Base-by-base conservation (phyloP, 2,329 filamentous ascomycete genomes). In the Fusarium sp. region DNA sequence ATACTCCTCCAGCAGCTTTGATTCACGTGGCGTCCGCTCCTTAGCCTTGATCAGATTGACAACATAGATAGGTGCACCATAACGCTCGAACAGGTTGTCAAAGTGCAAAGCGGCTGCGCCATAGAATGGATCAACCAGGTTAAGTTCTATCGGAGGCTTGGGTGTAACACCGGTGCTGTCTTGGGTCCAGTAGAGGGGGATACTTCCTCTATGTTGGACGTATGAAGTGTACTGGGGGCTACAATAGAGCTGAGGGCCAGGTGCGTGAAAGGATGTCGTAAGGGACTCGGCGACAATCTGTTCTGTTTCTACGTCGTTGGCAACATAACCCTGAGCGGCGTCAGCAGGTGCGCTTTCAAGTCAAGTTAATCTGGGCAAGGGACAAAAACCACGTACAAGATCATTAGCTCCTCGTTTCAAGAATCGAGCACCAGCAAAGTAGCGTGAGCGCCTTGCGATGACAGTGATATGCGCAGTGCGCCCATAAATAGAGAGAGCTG, bases 271-370 rank as follows among this genome's bases (percentile, higher is more conserved):
- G 0, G 96, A 98, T 1, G 96, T 99, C 1, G 94, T 98, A 51
- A 95, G 84, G 73, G 94, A 93, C 77, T 99, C 96, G 1, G 94
- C 96, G 7, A 99, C 94, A 63, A 99, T 98, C 78, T 99, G 96
- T 80, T 99, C 96, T 1, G 96, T 98, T 80, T 99, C 97, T 24
- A 99, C 96, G 79, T 99, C 97, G 76, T 99, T 99, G 53, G 96
- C 97, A 56, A 99, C 96, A 77, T 97, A 97, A 15, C 96, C 95
- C 77, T 84, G 14, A n/a, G 9, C 38, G 14, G 1, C 43, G 24
- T 72, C 14, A 72, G 70, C 22, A 31, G 7, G 31, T 6, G 39
- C 14, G 21, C 10, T 47, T 49, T 19, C 5, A 36, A 11, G 13
- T 31, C n/a, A 22, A 40, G n/a, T 24, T 22, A 24, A 7, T 22